These are phyloP conservation scores for Pseudozyma tsukubaensis DNA, from an alignment of 1,284 basidiomycete species.

Conservation along the genomic window DNA sequence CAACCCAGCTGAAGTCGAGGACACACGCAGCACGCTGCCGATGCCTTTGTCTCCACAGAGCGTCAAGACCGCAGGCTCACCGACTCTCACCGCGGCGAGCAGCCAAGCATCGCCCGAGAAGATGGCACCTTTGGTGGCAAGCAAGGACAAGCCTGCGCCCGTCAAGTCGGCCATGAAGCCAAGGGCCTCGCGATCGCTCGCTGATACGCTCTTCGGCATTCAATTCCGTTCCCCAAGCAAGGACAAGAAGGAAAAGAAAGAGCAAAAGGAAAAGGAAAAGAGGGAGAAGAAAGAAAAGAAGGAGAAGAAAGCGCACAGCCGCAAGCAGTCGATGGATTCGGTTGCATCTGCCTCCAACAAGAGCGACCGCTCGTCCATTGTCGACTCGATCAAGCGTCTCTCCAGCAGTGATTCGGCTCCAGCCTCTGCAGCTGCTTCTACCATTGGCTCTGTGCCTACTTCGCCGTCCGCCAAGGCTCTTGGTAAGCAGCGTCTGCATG, in stretches of 20 bases:
- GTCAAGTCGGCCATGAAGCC: slow-evolving; percentile 55
- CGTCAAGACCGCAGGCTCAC: slow-evolving; percentile 4
- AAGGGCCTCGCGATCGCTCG: slow-evolving; percentile 49
- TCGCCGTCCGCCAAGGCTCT: slow-evolving; percentile 33
- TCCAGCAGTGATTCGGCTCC: slow-evolving; percentile 12
- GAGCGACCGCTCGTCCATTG: slow-evolving; percentile 29
- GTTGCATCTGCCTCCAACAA: slow-evolving; percentile 24
- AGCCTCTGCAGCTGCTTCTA: background rate
- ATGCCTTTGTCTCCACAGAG: slow-evolving; percentile 27
- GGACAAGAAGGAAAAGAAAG: slow-evolving; percentile 44
- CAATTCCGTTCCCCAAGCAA: slow-evolving; percentile 39
- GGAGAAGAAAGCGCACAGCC: slow-evolving; percentile 44
- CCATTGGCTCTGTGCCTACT: slow-evolving; percentile 9
- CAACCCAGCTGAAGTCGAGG: slow-evolving; percentile 25
- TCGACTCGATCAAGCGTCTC: slow-evolving; percentile 15
- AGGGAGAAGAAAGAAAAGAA: slow-evolving; percentile 46
- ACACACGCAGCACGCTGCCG: slow-evolving; percentile 49
- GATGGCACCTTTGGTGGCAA: slow-evolving; percentile 7
- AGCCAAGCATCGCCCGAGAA: slow-evolving; percentile 8
- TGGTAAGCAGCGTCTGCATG: slow-evolving; percentile 27
- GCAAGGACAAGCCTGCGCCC: slow-evolving; percentile 58
- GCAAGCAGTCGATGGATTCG: slow-evolving; percentile 32
- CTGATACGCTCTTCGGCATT: slow-evolving; percentile 62
- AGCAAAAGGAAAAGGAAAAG: slow-evolving; percentile 23
- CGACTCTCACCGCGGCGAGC: background rate